Evolutionary conservation across 1,284 basidiomycete species (phyloP).

Genomic region (Golubevia sp.): DNA sequence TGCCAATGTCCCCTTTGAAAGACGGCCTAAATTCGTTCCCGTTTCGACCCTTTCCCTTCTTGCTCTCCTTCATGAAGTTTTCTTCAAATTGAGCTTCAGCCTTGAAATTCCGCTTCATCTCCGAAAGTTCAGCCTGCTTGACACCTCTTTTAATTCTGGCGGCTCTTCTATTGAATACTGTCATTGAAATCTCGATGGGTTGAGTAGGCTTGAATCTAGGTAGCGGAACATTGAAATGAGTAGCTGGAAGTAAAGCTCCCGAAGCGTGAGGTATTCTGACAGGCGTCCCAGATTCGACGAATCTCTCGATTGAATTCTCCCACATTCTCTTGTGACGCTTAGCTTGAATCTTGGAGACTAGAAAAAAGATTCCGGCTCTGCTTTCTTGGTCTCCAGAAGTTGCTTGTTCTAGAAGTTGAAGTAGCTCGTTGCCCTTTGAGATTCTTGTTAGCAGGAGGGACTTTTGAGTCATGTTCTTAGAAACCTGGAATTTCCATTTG

Average conservation of each 20-base stretch:
- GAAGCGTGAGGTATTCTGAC: conserved; percentile 32
- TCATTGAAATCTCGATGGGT: conserved; percentile 46
- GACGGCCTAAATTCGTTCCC: background rate
- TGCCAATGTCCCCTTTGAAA: conserved; percentile 1
- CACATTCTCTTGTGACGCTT: background rate
- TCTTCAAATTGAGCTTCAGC: background rate
- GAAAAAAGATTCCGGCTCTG: too few relatives aligned
- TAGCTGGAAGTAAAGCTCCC: conserved; percentile 45
- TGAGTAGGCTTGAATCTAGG: conserved; percentile 55
- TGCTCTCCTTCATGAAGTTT: background rate
- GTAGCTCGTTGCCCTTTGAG: too few relatives aligned
- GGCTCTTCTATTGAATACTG: conserved; percentile 34
- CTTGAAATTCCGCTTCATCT: background rate
- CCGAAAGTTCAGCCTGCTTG: background rate
- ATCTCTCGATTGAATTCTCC: conserved; percentile 4
- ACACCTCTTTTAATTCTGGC: background rate
- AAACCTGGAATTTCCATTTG: too few relatives aligned
- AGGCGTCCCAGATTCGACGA: conserved; percentile 22
- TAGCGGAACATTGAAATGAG: conserved; percentile 42
- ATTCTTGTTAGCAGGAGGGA: too few relatives aligned
- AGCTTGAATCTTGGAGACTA: background rate
- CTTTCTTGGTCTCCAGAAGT: too few relatives aligned
- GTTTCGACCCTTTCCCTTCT: background rate
- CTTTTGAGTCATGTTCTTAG: too few relatives aligned
- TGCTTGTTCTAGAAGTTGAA: too few relatives aligned